Conservation (phyloP, 2,329 filamentous ascomycete genomes). For the Alternaria triticimaculans region DNA sequence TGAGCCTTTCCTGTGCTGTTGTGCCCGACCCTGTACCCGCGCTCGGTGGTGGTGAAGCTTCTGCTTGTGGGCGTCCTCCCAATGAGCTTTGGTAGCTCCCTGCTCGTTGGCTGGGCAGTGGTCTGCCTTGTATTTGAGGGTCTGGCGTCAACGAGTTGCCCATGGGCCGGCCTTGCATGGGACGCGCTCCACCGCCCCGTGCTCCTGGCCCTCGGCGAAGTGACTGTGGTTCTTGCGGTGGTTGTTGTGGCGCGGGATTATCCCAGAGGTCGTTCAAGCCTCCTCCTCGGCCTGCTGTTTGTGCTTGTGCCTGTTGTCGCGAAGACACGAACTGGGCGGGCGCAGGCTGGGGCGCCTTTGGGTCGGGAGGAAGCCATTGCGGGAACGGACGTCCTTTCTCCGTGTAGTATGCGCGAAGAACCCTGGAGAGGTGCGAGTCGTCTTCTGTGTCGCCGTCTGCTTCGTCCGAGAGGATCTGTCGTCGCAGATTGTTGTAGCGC, state of each 20-base stretch:
- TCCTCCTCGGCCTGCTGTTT: constrained; percentile 45
- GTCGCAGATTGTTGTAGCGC: constrained; percentile 64
- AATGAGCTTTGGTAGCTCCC: constrained; percentile 73
- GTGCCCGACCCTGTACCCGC: constrained; percentile 49
- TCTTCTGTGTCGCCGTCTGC: constrained; percentile 70
- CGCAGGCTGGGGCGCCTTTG: constrained; percentile 67
- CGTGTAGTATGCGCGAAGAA: constrained; percentile 88
- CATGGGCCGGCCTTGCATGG: constrained; percentile 34
- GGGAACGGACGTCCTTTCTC: constrained; percentile 86
- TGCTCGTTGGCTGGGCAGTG: constrained; percentile 73
- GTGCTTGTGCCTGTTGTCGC: constrained; percentile 40
- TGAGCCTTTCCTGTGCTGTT: constrained; percentile 81
- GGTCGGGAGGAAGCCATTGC: constrained; percentile 86
- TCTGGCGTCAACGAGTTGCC: constrained; percentile 44
- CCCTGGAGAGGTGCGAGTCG: constrained; percentile 92
- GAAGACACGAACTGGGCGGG: constrained; percentile 60
- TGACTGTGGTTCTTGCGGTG: constrained; percentile 51
- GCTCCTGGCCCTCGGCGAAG: constrained; percentile 54
- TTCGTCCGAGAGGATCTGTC: constrained; percentile 70
- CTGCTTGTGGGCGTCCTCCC: constrained; percentile 44
- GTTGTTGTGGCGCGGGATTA: constrained; percentile 46
- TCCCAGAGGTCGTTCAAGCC: constrained; percentile 68
- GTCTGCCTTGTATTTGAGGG: constrained; percentile 56
- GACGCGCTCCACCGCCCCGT: constrained; percentile 45
- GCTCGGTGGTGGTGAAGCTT: constrained; percentile 48